phyloP scores from a whole-genome alignment of 805 yeast species.

The Suhomyces prunicola region DNA sequence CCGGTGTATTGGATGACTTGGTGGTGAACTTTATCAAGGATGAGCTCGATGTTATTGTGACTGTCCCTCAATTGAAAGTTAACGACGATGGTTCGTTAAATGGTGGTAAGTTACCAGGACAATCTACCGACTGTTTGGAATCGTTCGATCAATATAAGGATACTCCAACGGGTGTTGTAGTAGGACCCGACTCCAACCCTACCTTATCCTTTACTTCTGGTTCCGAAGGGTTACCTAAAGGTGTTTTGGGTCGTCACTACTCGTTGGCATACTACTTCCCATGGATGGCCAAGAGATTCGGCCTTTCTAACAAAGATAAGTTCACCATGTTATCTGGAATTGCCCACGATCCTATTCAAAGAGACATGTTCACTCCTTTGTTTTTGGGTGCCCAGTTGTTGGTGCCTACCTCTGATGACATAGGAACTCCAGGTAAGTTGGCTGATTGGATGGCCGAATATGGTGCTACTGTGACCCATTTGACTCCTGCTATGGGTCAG shows the following conservation, averaged over 20 bases:
- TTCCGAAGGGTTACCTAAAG: slow-evolving; percentile 97
- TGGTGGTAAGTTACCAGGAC: slow-evolving; percentile 49
- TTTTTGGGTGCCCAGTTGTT: slow-evolving; percentile 90
- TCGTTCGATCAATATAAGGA: slow-evolving; percentile 45
- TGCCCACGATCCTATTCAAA: slow-evolving; percentile 98
- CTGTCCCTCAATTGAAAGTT: slow-evolving; percentile 74
- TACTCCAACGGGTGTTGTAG: slow-evolving; percentile 78
- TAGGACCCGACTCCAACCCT: slow-evolving; percentile 97
- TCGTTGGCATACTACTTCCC: slow-evolving; percentile 97
- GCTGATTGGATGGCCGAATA: slow-evolving; percentile 96
- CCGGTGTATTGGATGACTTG: slow-evolving; percentile 73
- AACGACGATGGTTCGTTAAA: slow-evolving; percentile 68
- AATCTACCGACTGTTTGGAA: slow-evolving; percentile 46
- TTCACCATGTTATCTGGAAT: slow-evolving; percentile 98
- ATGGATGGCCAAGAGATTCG: slow-evolving; percentile 93
- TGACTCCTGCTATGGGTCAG: slow-evolving; percentile 99
- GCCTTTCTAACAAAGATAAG: slow-evolving; percentile 71
- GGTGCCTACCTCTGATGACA: slow-evolving; percentile 95
- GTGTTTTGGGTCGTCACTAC: slow-evolving; percentile 96
- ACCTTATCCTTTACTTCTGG: slow-evolving; percentile 96
- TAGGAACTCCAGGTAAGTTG: slow-evolving; percentile 95
- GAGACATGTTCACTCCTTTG: slow-evolving; percentile 98
- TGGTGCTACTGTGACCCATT: slow-evolving; percentile 92
- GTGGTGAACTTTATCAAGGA: slow-evolving; percentile 75
- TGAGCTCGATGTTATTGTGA: slow-evolving; percentile 69